Evolutionary conservation across 2,329 filamentous ascomycete genomes (phyloP).

Genomic region (Botrytis medusae): DNA sequence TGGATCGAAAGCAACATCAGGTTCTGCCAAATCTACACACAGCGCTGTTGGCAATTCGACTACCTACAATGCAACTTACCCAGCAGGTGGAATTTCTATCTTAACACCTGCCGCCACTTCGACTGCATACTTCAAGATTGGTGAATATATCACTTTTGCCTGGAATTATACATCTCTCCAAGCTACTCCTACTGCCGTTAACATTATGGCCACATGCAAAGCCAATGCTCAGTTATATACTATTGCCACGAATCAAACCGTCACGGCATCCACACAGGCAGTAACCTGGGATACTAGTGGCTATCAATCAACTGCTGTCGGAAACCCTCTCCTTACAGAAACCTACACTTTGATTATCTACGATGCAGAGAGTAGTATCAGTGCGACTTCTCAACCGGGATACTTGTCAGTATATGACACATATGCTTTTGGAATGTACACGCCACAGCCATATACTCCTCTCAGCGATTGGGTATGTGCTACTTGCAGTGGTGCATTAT

Average conservation of each 20-base stretch:
- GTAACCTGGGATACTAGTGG: slow-evolving; percentile 59
- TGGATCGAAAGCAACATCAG: slow-evolving; percentile 14
- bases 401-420: slow-evolving; percentile 52
- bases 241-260: slow-evolving; percentile 63
- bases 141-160: slow-evolving; percentile 56
- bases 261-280: slow-evolving; percentile 48
- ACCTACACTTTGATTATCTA: slow-evolving; percentile 63
- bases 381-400: slow-evolving; percentile 53
- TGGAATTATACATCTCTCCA: slow-evolving; percentile 67
- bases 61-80: slow-evolving; percentile 47
- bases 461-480: slow-evolving; percentile 55
- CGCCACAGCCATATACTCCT: slow-evolving; percentile 51
- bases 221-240: slow-evolving; percentile 56
- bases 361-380: slow-evolving; percentile 55
- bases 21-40: slow-evolving; percentile 3
- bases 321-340: slow-evolving; percentile 50
- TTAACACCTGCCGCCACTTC: slow-evolving; percentile 50
- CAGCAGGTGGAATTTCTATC: slow-evolving; percentile 54
- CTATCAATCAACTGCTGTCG: slow-evolving; percentile 47
- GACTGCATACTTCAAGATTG: slow-evolving; percentile 58
- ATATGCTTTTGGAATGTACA: slow-evolving; percentile 61
- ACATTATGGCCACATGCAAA: slow-evolving; percentile 59
- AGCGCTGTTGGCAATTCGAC: slow-evolving; percentile 25
- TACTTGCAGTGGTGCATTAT: slow-evolving; percentile 55
- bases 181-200: slow-evolving; percentile 58